Percentiles rank a stretch among this genome's conserved stretches.
Conservation (phyloP, 2,329 filamentous ascomycete species). For the Fusarium dimerum region DNA sequence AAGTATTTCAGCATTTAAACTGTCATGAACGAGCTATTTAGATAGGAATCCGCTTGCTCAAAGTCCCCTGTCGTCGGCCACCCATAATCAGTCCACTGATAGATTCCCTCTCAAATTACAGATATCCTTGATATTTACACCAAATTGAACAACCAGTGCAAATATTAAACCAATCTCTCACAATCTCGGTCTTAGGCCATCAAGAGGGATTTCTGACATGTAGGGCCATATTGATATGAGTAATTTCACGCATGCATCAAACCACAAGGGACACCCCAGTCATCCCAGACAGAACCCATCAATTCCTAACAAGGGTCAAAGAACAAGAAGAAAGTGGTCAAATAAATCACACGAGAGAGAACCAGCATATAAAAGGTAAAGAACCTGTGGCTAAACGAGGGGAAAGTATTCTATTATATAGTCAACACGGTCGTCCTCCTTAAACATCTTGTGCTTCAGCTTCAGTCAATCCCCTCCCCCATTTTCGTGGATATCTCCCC, state of each 20-base stretch:
- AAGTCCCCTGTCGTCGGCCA: too few relatives aligned
- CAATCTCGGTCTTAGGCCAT: too few relatives aligned
- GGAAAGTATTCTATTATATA: neutral
- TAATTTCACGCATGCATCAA: neutral
- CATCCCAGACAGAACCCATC: too few relatives aligned
- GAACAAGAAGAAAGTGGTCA: neutral
- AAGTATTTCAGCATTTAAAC: too few relatives aligned
- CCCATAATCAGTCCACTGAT: too few relatives aligned
- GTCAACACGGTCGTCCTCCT: neutral
- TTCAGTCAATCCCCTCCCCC: slow-evolving; percentile 7
- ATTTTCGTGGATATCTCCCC: neutral
- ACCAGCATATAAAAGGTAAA: neutral
- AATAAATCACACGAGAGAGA: neutral
- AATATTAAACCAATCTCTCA: too few relatives aligned
- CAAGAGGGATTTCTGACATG: neutral
- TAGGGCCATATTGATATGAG: neutral
- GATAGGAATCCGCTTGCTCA: too few relatives aligned
- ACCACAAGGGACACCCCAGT: neutral
- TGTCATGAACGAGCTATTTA: too few relatives aligned
- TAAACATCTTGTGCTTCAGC: neutral
- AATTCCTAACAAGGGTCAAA: neutral
- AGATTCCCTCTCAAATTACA: too few relatives aligned
- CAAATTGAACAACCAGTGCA: too few relatives aligned
- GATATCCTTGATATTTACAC: too few relatives aligned
- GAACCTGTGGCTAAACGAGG: neutral